phyloP scores from a whole-genome alignment of 192 early-diverging fungal genomes.

The Allomyces macrogynus region DNA sequence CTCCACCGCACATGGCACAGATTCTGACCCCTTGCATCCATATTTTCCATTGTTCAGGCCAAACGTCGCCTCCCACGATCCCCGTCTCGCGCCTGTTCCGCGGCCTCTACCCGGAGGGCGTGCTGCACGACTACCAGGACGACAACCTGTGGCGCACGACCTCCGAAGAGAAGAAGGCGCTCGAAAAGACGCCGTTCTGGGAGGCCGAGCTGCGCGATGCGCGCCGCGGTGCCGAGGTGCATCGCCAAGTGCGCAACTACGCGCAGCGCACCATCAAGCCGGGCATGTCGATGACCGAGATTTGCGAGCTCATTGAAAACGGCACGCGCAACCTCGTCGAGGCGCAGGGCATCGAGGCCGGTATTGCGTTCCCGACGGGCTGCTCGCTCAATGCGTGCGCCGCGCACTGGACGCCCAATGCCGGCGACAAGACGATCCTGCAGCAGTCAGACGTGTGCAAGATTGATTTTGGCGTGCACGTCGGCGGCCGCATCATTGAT shows the following conservation, averaged over 20 bases:
- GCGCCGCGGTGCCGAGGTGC: constrained; percentile 81
- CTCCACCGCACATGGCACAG: too few relatives aligned
- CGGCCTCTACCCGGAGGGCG: constrained; percentile 58
- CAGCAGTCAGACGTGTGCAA: constrained; percentile 83
- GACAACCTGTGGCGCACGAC: constrained; percentile 80
- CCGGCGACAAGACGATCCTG: constrained; percentile 82
- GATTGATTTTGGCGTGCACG: constrained; percentile 88
- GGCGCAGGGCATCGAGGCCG: constrained; percentile 58
- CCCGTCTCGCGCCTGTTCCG: constrained; percentile 70
- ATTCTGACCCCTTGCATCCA: neutral
- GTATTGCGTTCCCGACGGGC: constrained; percentile 93
- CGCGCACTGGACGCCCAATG: constrained; percentile 93
- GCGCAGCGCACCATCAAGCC: constrained; percentile 67
- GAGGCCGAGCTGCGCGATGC: constrained; percentile 59
- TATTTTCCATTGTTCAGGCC: neutral
- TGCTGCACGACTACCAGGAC: constrained; percentile 66
- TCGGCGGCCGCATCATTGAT: constrained; percentile 84
- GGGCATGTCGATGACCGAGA: constrained; percentile 85
- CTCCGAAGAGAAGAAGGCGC: constrained; percentile 72
- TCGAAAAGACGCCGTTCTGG: constrained; percentile 40
- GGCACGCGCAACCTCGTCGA: constrained; percentile 72
- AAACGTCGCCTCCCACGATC: constrained; percentile 28
- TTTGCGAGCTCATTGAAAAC: constrained; percentile 84
- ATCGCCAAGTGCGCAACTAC: constrained; percentile 72
- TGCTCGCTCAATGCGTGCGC: constrained; percentile 84